phyloP scores from a whole-genome alignment of 2,329 filamentous ascomycete species.

The Paracoccidioides brasiliensis region DNA sequence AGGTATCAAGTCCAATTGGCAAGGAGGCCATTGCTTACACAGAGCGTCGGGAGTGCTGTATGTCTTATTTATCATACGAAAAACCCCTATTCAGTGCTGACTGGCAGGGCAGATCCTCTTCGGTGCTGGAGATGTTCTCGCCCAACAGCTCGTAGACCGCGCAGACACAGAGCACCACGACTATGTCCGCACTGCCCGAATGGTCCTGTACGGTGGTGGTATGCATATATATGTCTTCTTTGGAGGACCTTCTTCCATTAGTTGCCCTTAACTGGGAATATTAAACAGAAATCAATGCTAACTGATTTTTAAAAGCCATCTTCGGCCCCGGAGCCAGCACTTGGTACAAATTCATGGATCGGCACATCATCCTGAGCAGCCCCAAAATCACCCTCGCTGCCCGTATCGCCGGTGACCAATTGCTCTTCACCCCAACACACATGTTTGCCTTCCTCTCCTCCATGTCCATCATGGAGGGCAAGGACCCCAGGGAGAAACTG shows the following conservation, averaged over 20 bases:
- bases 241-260: background rate
- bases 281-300: background rate
- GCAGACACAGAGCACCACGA: slow-evolving; percentile 67
- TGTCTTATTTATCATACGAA: slow-evolving; percentile 7
- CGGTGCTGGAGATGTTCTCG: slow-evolving; percentile 77
- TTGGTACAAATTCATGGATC: slow-evolving; percentile 73
- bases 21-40: slow-evolving; percentile 72
- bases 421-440: slow-evolving; percentile 71
- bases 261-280: background rate
- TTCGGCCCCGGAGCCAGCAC: slow-evolving; percentile 80
- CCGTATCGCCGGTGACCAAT: slow-evolving; percentile 69
- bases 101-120: slow-evolving; percentile 55
- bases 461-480: slow-evolving; percentile 73
- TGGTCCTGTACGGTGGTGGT: slow-evolving; percentile 39
- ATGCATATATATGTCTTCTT: slow-evolving; percentile 9
- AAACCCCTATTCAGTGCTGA: too few species aligned
- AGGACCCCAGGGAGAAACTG: slow-evolving; percentile 53
- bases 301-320: slow-evolving; percentile 40
- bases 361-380: slow-evolving; percentile 51
- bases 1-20: slow-evolving; percentile 81
- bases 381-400: slow-evolving; percentile 58
- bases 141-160: slow-evolving; percentile 82
- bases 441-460: slow-evolving; percentile 67
- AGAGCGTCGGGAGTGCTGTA: slow-evolving; percentile 74
- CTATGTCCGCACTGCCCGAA: slow-evolving; percentile 34